Conservation (phyloP, 257 asterid genomes). For the Prunella vulgaris region DNA sequence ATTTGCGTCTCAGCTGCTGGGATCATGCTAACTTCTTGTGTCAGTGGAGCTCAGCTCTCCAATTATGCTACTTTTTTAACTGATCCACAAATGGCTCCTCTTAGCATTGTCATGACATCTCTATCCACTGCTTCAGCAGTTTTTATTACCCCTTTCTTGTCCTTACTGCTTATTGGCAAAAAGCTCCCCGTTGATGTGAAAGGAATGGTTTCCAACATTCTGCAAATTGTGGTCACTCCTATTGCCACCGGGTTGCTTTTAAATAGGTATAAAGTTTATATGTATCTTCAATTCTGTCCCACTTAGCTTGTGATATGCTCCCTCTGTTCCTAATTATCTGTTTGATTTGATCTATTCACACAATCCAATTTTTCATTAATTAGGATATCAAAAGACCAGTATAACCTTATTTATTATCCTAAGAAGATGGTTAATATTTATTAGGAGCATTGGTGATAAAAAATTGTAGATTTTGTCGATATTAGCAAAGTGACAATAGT, state of each 20-base stretch:
- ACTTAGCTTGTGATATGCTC: constrained; percentile 23
- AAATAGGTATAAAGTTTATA: constrained; percentile 48
- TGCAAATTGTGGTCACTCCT: constrained; percentile 90
- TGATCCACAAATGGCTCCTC: constrained; percentile 93
- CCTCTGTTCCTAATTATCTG: no score
- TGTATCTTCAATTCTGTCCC: constrained; percentile 26
- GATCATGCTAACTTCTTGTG: constrained; percentile 89
- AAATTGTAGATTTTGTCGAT: no score
- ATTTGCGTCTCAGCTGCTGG: constrained; percentile 67
- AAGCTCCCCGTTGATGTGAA: constrained; percentile 85
- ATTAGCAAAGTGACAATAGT: no score
- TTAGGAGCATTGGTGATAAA: no score
- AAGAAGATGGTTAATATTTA: background rate
- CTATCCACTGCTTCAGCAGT: constrained; percentile 90
- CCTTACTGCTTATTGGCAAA: constrained; percentile 82
- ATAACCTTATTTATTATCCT: no score
- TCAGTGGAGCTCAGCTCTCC: constrained; percentile 97
- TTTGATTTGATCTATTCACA: no score
- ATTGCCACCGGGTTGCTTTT: constrained; percentile 83
- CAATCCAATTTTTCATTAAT: no score
- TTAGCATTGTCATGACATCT: constrained; percentile 97
- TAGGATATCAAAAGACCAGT: no score
- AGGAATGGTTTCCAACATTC: constrained; percentile 88
- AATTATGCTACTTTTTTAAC: constrained; percentile 90
- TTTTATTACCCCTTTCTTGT: constrained; percentile 73